phyloP scores from a whole-genome alignment of 176 grass and related monocot species.

The Melocanna baccifera region DNA sequence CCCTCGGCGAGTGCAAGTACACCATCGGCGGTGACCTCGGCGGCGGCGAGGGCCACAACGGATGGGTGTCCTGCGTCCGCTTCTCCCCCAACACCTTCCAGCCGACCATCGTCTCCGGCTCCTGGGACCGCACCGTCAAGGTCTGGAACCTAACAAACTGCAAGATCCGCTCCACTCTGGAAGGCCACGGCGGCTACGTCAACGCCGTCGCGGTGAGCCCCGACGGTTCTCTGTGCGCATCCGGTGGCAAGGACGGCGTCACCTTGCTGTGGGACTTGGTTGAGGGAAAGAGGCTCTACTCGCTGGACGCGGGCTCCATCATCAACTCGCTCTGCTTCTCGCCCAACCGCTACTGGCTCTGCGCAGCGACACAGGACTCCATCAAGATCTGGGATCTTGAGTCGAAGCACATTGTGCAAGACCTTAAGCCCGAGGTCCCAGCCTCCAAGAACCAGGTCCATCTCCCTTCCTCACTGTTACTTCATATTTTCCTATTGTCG shows the following conservation, averaged over 20 bases:
- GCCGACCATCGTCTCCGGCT: conserved; percentile 73
- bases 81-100: conserved; percentile 58
- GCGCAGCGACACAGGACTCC: conserved; percentile 77
- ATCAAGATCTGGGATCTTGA: conserved; percentile 99
- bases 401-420: conserved; percentile 85
- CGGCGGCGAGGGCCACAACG: conserved; percentile 66
- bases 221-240: conserved; percentile 86
- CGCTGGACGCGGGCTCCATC: conserved; percentile 65
- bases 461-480: not conserved
- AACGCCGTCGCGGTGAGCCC: conserved; percentile 83
- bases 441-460: conserved; percentile 67
- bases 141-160: conserved; percentile 97
- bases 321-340: conserved; percentile 87
- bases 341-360: conserved; percentile 92
- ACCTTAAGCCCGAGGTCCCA: conserved; percentile 65
- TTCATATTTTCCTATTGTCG: not conserved
- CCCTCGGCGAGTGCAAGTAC: conserved; percentile 97
- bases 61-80: conserved; percentile 82
- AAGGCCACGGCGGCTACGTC: conserved; percentile 70
- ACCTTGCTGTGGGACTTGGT: conserved; percentile 78
- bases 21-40: conserved; percentile 59
- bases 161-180: conserved; percentile 63
- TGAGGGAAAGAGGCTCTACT: conserved; percentile 89
- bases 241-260: conserved; percentile 72
- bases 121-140: conserved; percentile 87